Conservation (phyloP, 106 monocot species). For the Platanthera zijinensis region DNA sequence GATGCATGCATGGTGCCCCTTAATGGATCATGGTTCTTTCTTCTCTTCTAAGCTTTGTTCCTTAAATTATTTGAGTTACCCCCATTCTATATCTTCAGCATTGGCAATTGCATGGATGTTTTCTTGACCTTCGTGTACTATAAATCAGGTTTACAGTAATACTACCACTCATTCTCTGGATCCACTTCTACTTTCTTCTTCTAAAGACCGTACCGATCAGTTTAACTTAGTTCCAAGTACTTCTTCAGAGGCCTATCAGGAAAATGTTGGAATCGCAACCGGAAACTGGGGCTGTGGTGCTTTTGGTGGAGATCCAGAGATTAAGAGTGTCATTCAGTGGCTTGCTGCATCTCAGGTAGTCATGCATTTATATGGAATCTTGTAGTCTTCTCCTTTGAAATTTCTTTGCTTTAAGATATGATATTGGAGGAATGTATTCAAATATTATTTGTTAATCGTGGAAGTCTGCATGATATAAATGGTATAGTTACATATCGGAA, state of each 20-base stretch:
- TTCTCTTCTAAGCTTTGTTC: background rate
- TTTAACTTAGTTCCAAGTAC: background rate
- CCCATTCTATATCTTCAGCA: background rate
- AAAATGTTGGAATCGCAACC: slow-evolving; percentile 62
- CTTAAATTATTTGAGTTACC: background rate
- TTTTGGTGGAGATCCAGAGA: slow-evolving; percentile 87
- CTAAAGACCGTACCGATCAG: slow-evolving; percentile 5
- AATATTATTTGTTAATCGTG: background rate
- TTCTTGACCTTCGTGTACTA: background rate
- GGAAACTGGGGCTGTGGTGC: slow-evolving; percentile 99
- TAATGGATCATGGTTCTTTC: background rate
- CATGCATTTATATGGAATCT: background rate
- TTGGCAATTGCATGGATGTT: background rate
- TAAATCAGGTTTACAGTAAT: slow-evolving; percentile 15
- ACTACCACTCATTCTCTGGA: slow-evolving; percentile 6
- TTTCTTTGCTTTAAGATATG: background rate
- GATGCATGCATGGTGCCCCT: no score
- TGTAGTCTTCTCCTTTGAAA: background rate
- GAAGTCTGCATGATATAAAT: background rate
- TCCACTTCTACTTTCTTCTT: background rate
- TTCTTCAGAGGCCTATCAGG: slow-evolving; percentile 5
- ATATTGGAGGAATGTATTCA: background rate
- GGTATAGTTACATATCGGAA: no score
- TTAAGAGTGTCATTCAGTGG: slow-evolving; percentile 94
- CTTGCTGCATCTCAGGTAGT: slow-evolving; percentile 90